A percentile compares a stretch with the other conserved stretches of the same genome.
Evolutionary conservation across 208 protist genomes (phyloP).

Genomic region (Crithidia sp.): DNA sequence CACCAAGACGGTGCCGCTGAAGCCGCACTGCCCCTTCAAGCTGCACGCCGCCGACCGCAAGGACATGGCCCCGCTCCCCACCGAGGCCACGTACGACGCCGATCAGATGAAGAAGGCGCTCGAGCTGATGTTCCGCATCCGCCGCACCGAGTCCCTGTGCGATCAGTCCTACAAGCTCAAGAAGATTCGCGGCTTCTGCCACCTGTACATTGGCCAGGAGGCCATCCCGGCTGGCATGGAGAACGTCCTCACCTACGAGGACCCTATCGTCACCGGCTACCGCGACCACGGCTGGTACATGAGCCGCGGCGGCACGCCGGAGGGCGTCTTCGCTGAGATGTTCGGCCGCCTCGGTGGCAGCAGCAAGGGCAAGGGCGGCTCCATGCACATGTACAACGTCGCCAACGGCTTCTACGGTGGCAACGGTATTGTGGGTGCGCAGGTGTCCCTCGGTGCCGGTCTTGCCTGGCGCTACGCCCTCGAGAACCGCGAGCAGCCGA

Average conservation of each 20-base stretch:
- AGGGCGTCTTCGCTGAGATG: constrained; percentile 94
- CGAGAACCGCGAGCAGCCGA: constrained; percentile 83
- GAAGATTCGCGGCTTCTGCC: constrained; percentile 98
- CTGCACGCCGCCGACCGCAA: constrained; percentile 68
- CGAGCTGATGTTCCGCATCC: constrained; percentile 92
- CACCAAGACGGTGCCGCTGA: constrained; percentile 74
- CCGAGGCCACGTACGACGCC: constrained; percentile 73
- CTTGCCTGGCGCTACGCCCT: constrained; percentile 92
- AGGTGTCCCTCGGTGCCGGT: constrained; percentile 96
- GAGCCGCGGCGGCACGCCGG: constrained; percentile 88
- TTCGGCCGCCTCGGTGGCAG: constrained; percentile 84
- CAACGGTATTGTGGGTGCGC: constrained; percentile 98
- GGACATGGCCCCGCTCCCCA: constrained; percentile 75
- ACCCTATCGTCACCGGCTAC: constrained; percentile 97
- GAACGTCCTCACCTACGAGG: constrained; percentile 86
- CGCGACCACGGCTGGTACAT: constrained; percentile 96
- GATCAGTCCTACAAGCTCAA: constrained; percentile 97
- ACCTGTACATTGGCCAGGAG: constrained; percentile 98
- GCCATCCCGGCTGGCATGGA: constrained; percentile 95
- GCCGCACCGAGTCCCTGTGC: constrained; percentile 94
- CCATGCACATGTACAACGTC: constrained; percentile 98
- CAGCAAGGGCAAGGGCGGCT: constrained; percentile 96
- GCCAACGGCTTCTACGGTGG: constrained; percentile 96
- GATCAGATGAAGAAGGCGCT: constrained; percentile 82
- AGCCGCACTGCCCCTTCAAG: constrained; percentile 78